Conservation (phyloP, 2,329 filamentous ascomycete species). For the Hypoxylon sp. region DNA sequence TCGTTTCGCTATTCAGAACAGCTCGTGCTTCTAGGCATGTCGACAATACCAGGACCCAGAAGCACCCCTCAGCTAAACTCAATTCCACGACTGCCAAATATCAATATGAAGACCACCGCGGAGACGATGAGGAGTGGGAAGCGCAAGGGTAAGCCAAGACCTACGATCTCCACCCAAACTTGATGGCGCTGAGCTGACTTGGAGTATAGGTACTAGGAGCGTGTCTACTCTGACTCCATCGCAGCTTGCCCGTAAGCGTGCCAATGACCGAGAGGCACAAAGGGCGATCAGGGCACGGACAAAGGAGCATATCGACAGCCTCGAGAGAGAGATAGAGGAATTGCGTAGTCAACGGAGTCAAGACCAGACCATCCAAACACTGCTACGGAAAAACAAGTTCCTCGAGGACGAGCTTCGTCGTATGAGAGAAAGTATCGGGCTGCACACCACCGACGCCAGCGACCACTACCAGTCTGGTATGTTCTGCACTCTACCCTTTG, state of each 20-base stretch:
- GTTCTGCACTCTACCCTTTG: neutral
- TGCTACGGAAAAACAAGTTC: constrained; percentile 60
- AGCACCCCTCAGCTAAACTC: constrained; percentile 24
- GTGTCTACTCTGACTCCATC: constrained; percentile 88
- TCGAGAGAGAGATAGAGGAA: constrained; percentile 79
- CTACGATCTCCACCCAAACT: neutral
- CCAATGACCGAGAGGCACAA: constrained; percentile 91
- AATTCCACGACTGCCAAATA: constrained; percentile 33
- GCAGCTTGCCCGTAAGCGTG: constrained; percentile 87
- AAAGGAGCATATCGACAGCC: constrained; percentile 81
- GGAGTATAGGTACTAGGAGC: constrained; percentile 68
- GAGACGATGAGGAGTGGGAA: constrained; percentile 41
- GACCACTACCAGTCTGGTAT: constrained; percentile 43
- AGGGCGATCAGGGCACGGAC: constrained; percentile 86
- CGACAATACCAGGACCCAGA: constrained; percentile 14
- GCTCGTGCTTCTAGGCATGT: constrained; percentile 23
- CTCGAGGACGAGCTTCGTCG: constrained; percentile 61
- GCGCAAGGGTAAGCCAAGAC: constrained; percentile 43
- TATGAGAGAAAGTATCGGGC: constrained; percentile 55
- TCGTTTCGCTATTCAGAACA: neutral
- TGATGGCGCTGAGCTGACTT: constrained; percentile 13
- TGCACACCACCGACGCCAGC: constrained; percentile 44
- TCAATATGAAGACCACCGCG: constrained; percentile 37
- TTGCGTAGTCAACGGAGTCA: constrained; percentile 62
- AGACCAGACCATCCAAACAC: constrained; percentile 60